These are phyloP conservation scores for Ophiostoma sp. DNA, from an alignment of 2,329 filamentous ascomycete species.

Conservation along the genomic window DNA sequence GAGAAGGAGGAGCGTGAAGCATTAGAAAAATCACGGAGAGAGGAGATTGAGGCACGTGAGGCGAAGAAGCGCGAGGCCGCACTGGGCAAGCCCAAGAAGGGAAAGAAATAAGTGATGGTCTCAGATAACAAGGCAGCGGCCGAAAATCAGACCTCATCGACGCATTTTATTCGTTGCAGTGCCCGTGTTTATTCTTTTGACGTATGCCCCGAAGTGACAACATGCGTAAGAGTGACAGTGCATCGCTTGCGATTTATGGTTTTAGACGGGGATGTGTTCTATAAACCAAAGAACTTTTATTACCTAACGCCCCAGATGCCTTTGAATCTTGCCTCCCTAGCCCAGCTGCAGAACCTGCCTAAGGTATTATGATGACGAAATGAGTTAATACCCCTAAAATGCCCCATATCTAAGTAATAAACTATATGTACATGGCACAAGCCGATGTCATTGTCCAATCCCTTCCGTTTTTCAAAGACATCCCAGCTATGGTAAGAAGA, in stretches of 20 bases:
- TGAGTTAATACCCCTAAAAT: no score
- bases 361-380: neutral
- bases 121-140: neutral
- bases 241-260: neutral
- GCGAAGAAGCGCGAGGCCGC: conserved; percentile 58
- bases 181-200: neutral
- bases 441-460: neutral
- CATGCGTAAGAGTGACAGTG: neutral
- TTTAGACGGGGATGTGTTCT: conserved; percentile 28
- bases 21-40: conserved; percentile 49
- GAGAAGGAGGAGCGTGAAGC: conserved; percentile 60
- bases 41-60: conserved; percentile 56
- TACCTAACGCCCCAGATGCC: neutral
- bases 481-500: no score
- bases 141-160: neutral
- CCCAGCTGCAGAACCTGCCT: neutral
- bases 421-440: neutral
- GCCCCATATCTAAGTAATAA: neutral
- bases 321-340: neutral
- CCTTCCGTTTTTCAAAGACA: no score
- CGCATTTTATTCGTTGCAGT: neutral
- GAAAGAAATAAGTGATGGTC: conserved; percentile 33
- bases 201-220: neutral
- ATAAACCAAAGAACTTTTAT: neutral
- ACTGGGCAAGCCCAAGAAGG: conserved; percentile 50